Conservation (phyloP, 2,329 filamentous ascomycete genomes). For the Cercospora sp. region DNA sequence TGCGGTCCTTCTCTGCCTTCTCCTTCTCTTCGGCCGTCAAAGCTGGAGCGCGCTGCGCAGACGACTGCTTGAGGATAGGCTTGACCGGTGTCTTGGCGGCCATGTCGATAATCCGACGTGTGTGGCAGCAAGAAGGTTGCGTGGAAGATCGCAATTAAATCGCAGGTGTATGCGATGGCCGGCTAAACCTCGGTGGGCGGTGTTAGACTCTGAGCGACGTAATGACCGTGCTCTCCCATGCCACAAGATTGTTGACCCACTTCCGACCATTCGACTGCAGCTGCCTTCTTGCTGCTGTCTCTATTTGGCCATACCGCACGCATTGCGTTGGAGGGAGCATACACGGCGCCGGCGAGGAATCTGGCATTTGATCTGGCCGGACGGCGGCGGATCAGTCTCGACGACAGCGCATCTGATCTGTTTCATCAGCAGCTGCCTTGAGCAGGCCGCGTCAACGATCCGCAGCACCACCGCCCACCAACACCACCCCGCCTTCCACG, state of each 20-base stretch:
- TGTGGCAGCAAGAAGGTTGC: background rate
- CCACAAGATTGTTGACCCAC: constrained; percentile 13
- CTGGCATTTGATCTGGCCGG: constrained; percentile 1
- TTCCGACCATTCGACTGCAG: constrained; percentile 5
- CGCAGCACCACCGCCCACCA: constrained; percentile 3
- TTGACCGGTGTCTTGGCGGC: constrained; percentile 40
- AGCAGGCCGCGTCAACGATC: constrained; percentile 13
- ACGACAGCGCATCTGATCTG: constrained; percentile 8
- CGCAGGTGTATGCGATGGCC: background rate
- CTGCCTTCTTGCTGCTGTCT: background rate
- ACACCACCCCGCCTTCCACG: background rate
- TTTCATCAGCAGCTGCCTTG: constrained; percentile 15
- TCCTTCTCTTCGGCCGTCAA: constrained; percentile 32
- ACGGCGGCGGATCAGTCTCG: background rate
- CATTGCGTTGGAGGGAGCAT: constrained; percentile 1
- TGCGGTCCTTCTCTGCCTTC: constrained; percentile 39
- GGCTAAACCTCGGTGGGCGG: constrained; percentile 3
- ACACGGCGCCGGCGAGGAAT: background rate
- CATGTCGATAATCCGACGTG: constrained; percentile 24
- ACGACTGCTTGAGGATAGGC: constrained; percentile 49
- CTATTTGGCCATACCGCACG: background rate
- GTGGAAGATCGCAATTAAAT: constrained; percentile 1
- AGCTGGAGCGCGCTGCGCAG: constrained; percentile 29
- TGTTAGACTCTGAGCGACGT: constrained; percentile 3
- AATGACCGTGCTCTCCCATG: constrained; percentile 1